Evolutionary conservation across 352 stramenopile species (phyloP).

Genomic region (Plasmopara halstedii): DNA sequence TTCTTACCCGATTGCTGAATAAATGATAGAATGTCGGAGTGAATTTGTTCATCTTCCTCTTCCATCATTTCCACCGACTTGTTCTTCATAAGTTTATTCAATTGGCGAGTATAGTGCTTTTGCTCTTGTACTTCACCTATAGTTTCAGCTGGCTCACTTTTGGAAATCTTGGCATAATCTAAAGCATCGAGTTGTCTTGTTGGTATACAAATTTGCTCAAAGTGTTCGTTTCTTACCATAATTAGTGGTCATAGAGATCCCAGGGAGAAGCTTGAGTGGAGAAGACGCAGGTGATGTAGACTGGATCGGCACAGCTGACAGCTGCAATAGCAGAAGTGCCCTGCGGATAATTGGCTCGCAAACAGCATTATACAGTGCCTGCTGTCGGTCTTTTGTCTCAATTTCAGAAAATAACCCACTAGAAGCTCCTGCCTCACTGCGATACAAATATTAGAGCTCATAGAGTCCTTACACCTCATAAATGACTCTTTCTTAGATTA

Average conservation of each 20-base stretch:
- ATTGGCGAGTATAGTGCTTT: conserved; percentile 43
- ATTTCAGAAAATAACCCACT: conserved; percentile 31
- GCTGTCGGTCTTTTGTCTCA: conserved; percentile 57
- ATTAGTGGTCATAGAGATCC: conserved; percentile 42
- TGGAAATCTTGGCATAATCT: conserved; percentile 32
- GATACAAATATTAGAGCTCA: conserved; percentile 2
- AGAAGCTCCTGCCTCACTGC: conserved; percentile 26
- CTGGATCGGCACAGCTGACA: conserved; percentile 43
- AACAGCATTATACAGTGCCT: conserved; percentile 65
- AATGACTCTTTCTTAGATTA: conserved; percentile 10
- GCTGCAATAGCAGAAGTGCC: conserved; percentile 54
- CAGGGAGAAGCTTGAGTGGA: conserved; percentile 63
- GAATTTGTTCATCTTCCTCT: conserved; percentile 79
- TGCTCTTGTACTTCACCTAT: conserved; percentile 8
- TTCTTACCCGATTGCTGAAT: conserved; percentile 44
- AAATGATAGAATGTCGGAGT: conserved; percentile 76
- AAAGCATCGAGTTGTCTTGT: conserved; percentile 1
- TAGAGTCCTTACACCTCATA: no score
- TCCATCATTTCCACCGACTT: conserved; percentile 73
- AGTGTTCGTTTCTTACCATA: conserved; percentile 34
- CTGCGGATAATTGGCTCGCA: conserved; percentile 71
- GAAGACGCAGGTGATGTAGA: conserved; percentile 17
- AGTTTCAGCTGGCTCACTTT: not conserved
- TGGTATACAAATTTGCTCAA: not conserved
- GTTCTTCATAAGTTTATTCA: conserved; percentile 61